Conservation (phyloP, 2,329 filamentous ascomycete species). For the Penicillium sp. region DNA sequence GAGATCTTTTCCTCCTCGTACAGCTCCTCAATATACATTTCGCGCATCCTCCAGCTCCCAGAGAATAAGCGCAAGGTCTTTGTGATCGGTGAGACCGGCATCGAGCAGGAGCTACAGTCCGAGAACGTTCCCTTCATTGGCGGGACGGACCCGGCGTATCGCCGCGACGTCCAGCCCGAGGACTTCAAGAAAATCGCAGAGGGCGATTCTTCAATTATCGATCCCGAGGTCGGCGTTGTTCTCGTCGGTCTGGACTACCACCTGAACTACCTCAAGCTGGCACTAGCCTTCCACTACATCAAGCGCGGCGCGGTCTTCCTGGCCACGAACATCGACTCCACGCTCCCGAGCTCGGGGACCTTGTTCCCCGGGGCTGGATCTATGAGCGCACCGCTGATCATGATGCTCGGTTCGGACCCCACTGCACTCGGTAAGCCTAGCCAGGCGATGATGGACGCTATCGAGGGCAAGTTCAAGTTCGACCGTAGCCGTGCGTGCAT, state of each 20-base stretch:
- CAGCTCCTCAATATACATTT: conserved; percentile 92
- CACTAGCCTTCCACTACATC: conserved; percentile 82
- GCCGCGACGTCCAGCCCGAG: conserved; percentile 73
- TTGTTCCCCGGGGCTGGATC: conserved; percentile 92
- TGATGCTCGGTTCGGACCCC: conserved; percentile 68
- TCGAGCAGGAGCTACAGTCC: conserved; percentile 80
- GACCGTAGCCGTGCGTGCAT: conserved; percentile 85
- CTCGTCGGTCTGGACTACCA: conserved; percentile 91
- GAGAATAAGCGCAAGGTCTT: conserved; percentile 87
- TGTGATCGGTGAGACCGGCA: conserved; percentile 84
- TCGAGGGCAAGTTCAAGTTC: conserved; percentile 92
- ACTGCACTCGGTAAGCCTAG: conserved; percentile 87
- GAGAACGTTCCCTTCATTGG: conserved; percentile 80
- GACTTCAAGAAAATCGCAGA: conserved; percentile 76
- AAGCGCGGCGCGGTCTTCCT: conserved; percentile 77
- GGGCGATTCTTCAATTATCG: conserved; percentile 68
- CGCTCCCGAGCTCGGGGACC: conserved; percentile 74
- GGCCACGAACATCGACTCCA: conserved; percentile 90
- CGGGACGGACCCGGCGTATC: conserved; percentile 75
- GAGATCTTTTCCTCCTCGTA: conserved; percentile 97
- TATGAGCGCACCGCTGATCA: conserved; percentile 72
- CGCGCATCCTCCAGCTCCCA: conserved; percentile 79
- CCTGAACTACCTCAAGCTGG: conserved; percentile 89
- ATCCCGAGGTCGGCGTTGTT: conserved; percentile 86
- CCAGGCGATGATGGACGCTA: conserved; percentile 98